Evolutionary conservation across 2,329 filamentous ascomycete genomes (phyloP), one percentile per base, ranked within the genome.

Genomic region (Penicillium hesseltinei): DNA sequence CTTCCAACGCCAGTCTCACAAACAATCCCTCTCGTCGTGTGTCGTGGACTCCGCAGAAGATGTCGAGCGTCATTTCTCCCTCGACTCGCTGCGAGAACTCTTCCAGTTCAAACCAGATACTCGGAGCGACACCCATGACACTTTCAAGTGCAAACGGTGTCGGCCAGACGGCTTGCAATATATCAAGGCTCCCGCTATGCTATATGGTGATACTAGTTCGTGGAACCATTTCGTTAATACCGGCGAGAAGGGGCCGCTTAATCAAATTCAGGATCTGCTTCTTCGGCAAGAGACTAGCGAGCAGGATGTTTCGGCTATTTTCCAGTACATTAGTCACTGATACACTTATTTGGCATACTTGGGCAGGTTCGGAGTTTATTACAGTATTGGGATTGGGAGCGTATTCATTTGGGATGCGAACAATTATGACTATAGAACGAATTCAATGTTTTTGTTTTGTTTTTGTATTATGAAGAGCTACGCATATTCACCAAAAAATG

Each of bases 141-240:
- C 93, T 0, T 97, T 99, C 82, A 97, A 96, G 78, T 99, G 94
- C 75, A 97, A 96, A 79, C 82, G 94, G 40, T 99, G 94, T 75
- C 90, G 89, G 69, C 88, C 90, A 1, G 91, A 96, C 67, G 93
- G 93, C 0, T 88, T 83, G 60, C 94, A 99, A 75, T 85, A 84
- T 62, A 84, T 97, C 70, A 97, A 97, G 74, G 91, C 93, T 1
- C 90, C 90, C 4, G 94, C 94, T 1, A 93, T 97, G 88, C 78
- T 99, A 59, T 99, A 99, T 70, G 94, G 94, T 51, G 94, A 99
- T 70, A 97, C 94, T 23, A 97, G 92, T 76, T 93, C 91, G n/a
- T 99, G 94, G 94, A 99, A 99, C 70, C 94, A 99, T 75, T 96
- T 97, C 76, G 84, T 89, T 43, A 97, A 96, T 67, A 84, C 87